Base-by-base conservation (phyloP, 768 basidiomycete genomes). In the Suillus subaureus region DNA sequence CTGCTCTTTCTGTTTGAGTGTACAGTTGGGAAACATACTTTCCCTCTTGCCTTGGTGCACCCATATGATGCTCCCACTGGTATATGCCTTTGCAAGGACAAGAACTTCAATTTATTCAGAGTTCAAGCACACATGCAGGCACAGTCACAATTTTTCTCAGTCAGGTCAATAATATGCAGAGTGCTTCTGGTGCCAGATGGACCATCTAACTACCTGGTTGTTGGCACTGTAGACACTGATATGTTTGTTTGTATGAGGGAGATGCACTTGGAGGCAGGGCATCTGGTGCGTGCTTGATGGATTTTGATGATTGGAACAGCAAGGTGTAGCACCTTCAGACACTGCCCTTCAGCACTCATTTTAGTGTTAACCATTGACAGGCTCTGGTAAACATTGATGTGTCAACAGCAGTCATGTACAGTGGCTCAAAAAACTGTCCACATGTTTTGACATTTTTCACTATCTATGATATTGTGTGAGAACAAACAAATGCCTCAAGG, bases 221-320 rank as follows among this genome's bases (percentile, higher is more conserved):
- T 74, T 39, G 77, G 79, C 62, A 42, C 69, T 28, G 47, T 74
- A 16, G 78, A 79, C 66, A 58, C 61, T 18, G 77, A 79, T 61
- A 74, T 77, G 75, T 76, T 74, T 39, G 16, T 66, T 33, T 26
- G 28, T 16, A 40, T 65, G 45, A 47, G n/a, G 45, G n/a, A 23
- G 45, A 47, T 47, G 45, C 45, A 47, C 45, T 47, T 47, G 45
- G n/a, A 47, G 45, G n/a, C 11, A 47, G 45, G 21, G 9, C 45
- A 47, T 47, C n/a, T 47, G n/a, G 45, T 47, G n/a, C 11, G 21
- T 23, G n/a, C n/a, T 47, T 47, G 45, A 47, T 47, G 45, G 39
- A 40, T 40, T 40, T 40, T 40, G 39, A 40, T 40, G 39, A 40
- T 40, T 15, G 39, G 39, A 40, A 40, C 13, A 40, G 39, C 39